phyloP scores from a whole-genome alignment of 192 early-diverging fungal genomes.

The Umbelopsis isabellina region DNA sequence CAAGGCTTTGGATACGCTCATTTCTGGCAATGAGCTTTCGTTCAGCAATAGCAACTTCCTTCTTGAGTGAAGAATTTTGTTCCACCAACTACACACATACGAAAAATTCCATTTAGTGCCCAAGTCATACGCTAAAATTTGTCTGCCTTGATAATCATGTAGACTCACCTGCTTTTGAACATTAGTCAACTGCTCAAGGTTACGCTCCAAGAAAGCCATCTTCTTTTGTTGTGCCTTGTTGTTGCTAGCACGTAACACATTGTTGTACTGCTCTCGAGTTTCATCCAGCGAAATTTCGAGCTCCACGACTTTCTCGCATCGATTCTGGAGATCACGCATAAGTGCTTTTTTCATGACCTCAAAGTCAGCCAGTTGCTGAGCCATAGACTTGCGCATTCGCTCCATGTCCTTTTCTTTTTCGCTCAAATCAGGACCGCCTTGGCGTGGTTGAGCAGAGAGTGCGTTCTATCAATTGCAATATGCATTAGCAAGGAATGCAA shows the following conservation, averaged over 20 bases:
- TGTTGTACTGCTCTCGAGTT: constrained; percentile 90
- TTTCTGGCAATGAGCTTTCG: constrained; percentile 88
- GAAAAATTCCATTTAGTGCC: too few relatives aligned
- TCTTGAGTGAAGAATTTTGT: constrained; percentile 94
- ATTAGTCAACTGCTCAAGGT: constrained; percentile 88
- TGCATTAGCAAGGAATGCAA: background rate
- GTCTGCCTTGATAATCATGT: background rate
- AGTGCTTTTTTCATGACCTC: constrained; percentile 98
- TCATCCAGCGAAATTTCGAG: constrained; percentile 97
- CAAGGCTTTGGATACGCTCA: constrained; percentile 89
- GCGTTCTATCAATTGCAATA: background rate
- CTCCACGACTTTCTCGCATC: constrained; percentile 98
- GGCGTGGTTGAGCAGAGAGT: constrained; percentile 5
- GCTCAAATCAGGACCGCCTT: background rate
- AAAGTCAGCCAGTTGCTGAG: constrained; percentile 88
- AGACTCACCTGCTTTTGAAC: constrained; percentile 76
- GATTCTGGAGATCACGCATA: constrained; percentile 96
- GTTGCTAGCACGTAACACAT: constrained; percentile 80
- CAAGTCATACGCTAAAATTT: background rate
- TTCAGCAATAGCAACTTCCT: constrained; percentile 84
- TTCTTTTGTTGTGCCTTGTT: constrained; percentile 89
- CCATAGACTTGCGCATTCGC: constrained; percentile 76
- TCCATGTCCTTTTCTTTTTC: constrained; percentile 80
- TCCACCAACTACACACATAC: constrained; percentile 68
- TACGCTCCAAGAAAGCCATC: constrained; percentile 93